Percentiles rank a stretch among this genome's conserved stretches.
phyloP scores from a whole-genome alignment of 768 basidiomycete species.

The Imleria badia region DNA sequence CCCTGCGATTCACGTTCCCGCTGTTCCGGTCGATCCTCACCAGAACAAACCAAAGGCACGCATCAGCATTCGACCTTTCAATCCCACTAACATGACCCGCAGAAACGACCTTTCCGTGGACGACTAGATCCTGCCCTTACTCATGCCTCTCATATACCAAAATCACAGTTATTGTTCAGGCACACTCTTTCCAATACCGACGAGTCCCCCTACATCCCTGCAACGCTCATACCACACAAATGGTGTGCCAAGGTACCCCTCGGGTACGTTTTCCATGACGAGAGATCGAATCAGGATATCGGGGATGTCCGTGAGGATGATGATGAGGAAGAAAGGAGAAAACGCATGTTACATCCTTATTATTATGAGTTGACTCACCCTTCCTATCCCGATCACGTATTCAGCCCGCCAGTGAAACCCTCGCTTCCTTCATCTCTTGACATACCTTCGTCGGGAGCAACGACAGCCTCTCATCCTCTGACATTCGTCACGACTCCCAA shows the following conservation, averaged over 20 bases:
- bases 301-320: slow-evolving; percentile 13
- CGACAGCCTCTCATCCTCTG: slow-evolving; percentile 41
- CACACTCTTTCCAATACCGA: slow-evolving; percentile 56
- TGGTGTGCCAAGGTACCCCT: slow-evolving; percentile 82
- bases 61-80: background rate
- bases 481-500: slow-evolving; percentile 65
- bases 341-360: slow-evolving; percentile 67
- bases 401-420: slow-evolving; percentile 48
- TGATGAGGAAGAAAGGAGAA: slow-evolving; percentile 20
- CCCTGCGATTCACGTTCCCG: slow-evolving; percentile 60
- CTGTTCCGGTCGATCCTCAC: slow-evolving; percentile 19
- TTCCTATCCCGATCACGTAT: slow-evolving; percentile 68
- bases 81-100: slow-evolving; percentile 13
- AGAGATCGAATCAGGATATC: slow-evolving; percentile 21
- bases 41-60: slow-evolving; percentile 35
- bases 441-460: slow-evolving; percentile 35
- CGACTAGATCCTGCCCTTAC: slow-evolving; percentile 61
- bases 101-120: slow-evolving; percentile 40
- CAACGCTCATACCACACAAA: slow-evolving; percentile 59
- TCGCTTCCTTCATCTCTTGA: slow-evolving; percentile 58
- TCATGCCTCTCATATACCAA: slow-evolving; percentile 72
- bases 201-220: slow-evolving; percentile 61
- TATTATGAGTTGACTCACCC: slow-evolving; percentile 80
- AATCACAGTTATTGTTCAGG: slow-evolving; percentile 81
- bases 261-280: slow-evolving; percentile 52